These are phyloP conservation scores for Phaffia australis DNA, from an alignment of 768 basidiomycete species.

Conservation along the genomic window DNA sequence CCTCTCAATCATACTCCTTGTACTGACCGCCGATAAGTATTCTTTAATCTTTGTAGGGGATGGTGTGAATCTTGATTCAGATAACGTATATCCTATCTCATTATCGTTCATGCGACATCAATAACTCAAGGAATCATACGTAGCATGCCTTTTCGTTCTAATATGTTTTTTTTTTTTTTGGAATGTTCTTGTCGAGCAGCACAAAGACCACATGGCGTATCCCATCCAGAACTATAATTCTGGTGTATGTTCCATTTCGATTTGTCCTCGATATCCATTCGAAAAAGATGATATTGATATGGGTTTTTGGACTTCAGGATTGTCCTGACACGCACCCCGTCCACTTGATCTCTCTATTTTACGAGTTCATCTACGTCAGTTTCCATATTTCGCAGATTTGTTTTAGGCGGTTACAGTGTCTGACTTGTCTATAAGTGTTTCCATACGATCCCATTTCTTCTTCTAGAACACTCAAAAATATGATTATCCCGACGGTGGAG, in stretches of 20 bases:
- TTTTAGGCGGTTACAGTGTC: slow-evolving; percentile 30
- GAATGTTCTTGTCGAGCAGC: no score
- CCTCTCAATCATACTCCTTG: neutral
- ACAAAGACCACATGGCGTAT: slow-evolving; percentile 9
- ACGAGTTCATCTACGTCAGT: slow-evolving; percentile 38
- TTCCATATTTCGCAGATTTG: slow-evolving; percentile 33
- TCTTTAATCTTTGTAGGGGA: neutral
- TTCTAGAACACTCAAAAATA: slow-evolving; percentile 36
- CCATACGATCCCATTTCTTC: slow-evolving; percentile 10
- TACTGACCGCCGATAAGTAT: no score
- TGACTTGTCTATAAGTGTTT: slow-evolving; percentile 19
- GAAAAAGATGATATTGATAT: neutral
- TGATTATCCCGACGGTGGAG: slow-evolving; percentile 33
- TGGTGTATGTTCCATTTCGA: slow-evolving; percentile 27
- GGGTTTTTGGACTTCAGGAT: slow-evolving; percentile 24
- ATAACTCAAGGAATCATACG: no score
- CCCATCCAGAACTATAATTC: slow-evolving; percentile 5
- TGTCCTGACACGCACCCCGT: slow-evolving; percentile 37
- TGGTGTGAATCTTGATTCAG: slow-evolving; percentile 10
- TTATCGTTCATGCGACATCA: neutral
- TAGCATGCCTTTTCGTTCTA: no score
- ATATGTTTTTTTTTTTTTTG: no score
- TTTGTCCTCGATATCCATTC: slow-evolving; percentile 30
- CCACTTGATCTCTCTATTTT: slow-evolving; percentile 38
- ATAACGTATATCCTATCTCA: neutral